Evolutionary conservation across 306 rosid species (phyloP), one percentile per base, ranked within the genome.

Genomic region (Ormosia emarginata): DNA sequence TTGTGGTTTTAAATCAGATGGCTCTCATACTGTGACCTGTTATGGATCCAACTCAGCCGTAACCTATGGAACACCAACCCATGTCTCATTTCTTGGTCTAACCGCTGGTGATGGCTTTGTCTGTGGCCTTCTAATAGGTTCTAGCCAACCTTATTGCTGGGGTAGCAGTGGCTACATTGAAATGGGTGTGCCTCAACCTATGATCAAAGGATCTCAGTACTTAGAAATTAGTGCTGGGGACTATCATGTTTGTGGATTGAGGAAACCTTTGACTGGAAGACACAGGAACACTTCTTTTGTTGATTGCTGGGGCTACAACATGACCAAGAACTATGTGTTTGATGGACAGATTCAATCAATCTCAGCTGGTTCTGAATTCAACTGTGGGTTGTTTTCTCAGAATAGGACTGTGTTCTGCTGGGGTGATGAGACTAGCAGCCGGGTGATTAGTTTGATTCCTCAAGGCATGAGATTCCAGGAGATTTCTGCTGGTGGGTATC

Each of bases 241-340:
- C 86, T 85, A 92, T 81, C 99, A 95, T 73, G 81, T 93, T 46
- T 95, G 98, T 85, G 99, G 96, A 32, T 77, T 91, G 81, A 74
- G 93, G 85, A 81, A 84, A 69, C 90, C 97, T 29, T 76, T 87
- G 47, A 87, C 91, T 0, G 98, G 97, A 61, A 85, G 88, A 50
- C 82, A 8, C 36, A 90, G 96, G 67, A 89, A 86, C 88, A 65
- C 55, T 30, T 90, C 97, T 53, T 86, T 88, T 68, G 90, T 95
- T 7, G 99, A 95, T 88, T 95, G 99, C 53, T 95, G 99, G 98
- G 98, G 98, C 24, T 95, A 93, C 76, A 92, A 95, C 89, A 93
- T 95, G 97, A 93, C 99, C 2, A 88, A 73, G 33, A 95, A 83
- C 85, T 90, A 89, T 71, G 90, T 66, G 46, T 89, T 93, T 81